Evolutionary conservation across 371 early-diverging fungal species (phyloP), one percentile per base, ranked within the genome.

Genomic region (Rhizomucor pusillus): DNA sequence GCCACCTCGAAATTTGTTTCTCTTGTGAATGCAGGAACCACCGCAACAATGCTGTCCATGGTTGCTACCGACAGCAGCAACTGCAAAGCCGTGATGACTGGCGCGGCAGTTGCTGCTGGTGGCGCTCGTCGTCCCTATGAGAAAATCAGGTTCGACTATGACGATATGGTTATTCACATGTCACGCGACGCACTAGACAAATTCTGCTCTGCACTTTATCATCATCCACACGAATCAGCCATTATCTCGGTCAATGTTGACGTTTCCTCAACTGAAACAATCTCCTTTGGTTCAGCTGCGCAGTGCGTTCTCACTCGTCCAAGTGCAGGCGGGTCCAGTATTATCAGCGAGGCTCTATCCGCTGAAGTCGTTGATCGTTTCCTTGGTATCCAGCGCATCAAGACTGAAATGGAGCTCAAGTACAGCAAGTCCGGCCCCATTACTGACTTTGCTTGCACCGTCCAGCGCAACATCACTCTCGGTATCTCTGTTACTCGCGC

Each of bases 401-500:
- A 73, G 63, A 83, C 84, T 13, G 84, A 81, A 57, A 81, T 75
- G 66, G 82, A 84, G 55, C 62, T 84, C 9, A 43, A 49, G 16
- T 72, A 79, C 54, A 57, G 64, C 9, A 64, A 67, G 3, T 52
- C 64, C 25, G 75, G 77, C 5, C 80, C 84, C 29, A 75, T 84
- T 49, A 77, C 80, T 24, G 84, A 84, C 51, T 84, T 79, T 57
- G 68, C 76, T 5, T 67, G 75, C 46, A 63, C 59, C 1, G 33
- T 71, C n/a, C 23, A 14, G 13, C 19, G 46, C 1, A 3, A 49
- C 12, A 7, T 37, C 19, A 59, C 58, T 13, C 43, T 80, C 7
- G 81, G 78, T 23, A 80, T 84, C 9, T 80, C 81, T 5, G 84
- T 84, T 18, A 84, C 84, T 1, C 62, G 84, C 1, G 81, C 84